These are phyloP conservation scores for Neurospora terricola DNA, from an alignment of 495 filamentous ascomycete genomes.

Conservation along the genomic window DNA sequence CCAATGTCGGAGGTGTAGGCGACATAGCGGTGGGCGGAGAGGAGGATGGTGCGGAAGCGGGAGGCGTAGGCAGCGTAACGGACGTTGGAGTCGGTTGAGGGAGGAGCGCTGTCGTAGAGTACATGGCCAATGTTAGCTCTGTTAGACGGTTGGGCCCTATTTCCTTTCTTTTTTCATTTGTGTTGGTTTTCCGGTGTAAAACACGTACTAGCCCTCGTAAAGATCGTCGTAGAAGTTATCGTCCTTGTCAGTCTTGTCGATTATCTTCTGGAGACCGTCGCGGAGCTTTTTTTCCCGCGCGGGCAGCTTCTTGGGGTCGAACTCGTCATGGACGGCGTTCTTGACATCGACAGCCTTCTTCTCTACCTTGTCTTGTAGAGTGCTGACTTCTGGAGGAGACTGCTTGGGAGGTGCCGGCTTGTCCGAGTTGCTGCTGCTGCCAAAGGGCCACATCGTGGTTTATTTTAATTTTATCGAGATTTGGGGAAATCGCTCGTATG, in stretches of 20 bases:
- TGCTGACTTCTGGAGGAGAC: conserved; percentile 11
- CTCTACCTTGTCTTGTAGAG: neutral
- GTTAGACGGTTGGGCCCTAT: neutral
- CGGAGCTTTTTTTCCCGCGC: conserved; percentile 56
- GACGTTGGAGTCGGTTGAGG: conserved; percentile 73
- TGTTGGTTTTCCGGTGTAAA: neutral
- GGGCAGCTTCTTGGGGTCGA: conserved; percentile 41
- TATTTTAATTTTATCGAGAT: neutral
- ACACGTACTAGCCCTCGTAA: conserved; percentile 68
- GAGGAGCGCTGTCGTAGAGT: conserved; percentile 47
- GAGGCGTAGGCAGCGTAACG: conserved; percentile 91
- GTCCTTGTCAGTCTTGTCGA: conserved; percentile 55
- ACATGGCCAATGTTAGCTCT: conserved; percentile 8
- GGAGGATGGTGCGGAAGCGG: conserved; percentile 77
- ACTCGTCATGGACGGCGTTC: conserved; percentile 14
- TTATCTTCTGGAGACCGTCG: conserved; percentile 55
- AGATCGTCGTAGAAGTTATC: conserved; percentile 66
- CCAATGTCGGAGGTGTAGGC: conserved; percentile 97
- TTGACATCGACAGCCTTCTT: conserved; percentile 9
- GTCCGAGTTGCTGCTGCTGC: conserved; percentile 29
- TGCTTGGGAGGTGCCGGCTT: conserved; percentile 17
- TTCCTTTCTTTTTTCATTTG: neutral
- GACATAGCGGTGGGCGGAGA: conserved; percentile 88
- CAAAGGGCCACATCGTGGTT: conserved; percentile 30
- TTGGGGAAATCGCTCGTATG: neutral